phyloP scores from a whole-genome alignment of 768 basidiomycete genomes.

The Daedalea quercina region DNA sequence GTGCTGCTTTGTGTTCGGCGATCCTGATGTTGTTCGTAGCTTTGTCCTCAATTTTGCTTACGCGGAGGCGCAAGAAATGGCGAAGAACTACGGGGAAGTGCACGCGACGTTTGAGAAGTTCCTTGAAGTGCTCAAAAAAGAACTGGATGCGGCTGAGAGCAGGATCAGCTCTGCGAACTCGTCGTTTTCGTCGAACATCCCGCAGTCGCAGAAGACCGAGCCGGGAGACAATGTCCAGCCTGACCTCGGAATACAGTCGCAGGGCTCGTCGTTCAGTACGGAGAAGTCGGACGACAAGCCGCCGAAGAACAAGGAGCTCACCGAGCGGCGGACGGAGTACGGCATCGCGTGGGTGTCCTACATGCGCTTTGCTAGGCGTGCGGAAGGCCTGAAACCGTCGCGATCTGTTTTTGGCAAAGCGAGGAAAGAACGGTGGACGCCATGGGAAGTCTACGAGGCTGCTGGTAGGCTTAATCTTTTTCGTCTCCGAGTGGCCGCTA shows the following conservation, averaged over 20 bases:
- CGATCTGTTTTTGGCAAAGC: constrained; percentile 77
- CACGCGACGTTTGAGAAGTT: constrained; percentile 71
- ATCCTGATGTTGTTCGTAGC: constrained; percentile 32
- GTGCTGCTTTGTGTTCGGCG: neutral
- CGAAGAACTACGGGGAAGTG: constrained; percentile 59
- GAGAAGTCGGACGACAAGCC: constrained; percentile 49
- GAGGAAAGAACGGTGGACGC: constrained; percentile 63
- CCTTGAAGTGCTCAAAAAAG: constrained; percentile 52
- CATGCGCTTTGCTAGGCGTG: constrained; percentile 86
- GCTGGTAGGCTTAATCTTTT: constrained; percentile 48
- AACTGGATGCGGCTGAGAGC: constrained; percentile 57
- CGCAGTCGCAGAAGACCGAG: constrained; percentile 8
- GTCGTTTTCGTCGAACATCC: constrained; percentile 31
- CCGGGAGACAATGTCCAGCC: neutral
- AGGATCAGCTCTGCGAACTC: constrained; percentile 31
- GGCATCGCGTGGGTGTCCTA: constrained; percentile 83
- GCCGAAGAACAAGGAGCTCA: constrained; percentile 47
- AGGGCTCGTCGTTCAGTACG: constrained; percentile 37
- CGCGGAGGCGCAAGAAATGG: constrained; percentile 63
- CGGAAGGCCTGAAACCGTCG: constrained; percentile 80
- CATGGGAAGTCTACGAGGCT: constrained; percentile 94
- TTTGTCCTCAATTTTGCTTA: constrained; percentile 89
- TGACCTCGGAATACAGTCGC: constrained; percentile 8
- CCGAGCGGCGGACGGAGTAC: constrained; percentile 60
- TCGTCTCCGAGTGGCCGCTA: neutral